Evolutionary conservation across 768 basidiomycete genomes (phyloP).

Genomic region (Clitopilus hobsonii): DNA sequence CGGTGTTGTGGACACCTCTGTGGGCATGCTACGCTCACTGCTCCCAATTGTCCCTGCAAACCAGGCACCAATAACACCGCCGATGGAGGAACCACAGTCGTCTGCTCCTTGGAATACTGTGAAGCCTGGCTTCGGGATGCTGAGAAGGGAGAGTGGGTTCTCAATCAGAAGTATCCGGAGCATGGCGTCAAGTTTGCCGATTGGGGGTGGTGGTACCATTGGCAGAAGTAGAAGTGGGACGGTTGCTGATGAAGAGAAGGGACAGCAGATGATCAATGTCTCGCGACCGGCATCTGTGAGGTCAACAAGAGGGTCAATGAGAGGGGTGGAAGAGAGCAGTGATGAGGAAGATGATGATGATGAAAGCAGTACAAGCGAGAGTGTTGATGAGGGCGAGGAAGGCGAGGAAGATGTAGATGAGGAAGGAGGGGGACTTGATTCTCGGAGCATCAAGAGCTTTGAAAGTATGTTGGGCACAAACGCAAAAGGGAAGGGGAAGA

Average conservation of each 20-base stretch:
- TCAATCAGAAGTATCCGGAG: slow-evolving; percentile 82
- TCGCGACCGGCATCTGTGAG: slow-evolving; percentile 36
- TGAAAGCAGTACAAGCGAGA: slow-evolving; percentile 18
- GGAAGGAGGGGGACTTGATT: slow-evolving; percentile 40
- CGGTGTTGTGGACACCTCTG: slow-evolving; percentile 88
- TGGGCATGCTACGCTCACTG: slow-evolving; percentile 79
- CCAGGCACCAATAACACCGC: slow-evolving; percentile 12
- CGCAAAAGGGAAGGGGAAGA: slow-evolving; percentile 19
- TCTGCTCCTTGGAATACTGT: slow-evolving; percentile 34
- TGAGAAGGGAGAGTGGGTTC: slow-evolving; percentile 68
- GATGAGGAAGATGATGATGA: slow-evolving; percentile 22
- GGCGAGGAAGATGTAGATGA: slow-evolving; percentile 40
- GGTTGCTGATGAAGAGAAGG: slow-evolving; percentile 26
- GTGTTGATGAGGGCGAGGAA: slow-evolving; percentile 30
- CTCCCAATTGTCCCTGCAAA: slow-evolving; percentile 36
- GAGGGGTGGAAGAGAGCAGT: slow-evolving; percentile 24
- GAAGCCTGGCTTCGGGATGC: slow-evolving; percentile 58
- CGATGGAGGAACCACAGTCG: slow-evolving; percentile 9
- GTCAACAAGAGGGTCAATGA: slow-evolving; percentile 14
- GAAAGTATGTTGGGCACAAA: slow-evolving; percentile 74
- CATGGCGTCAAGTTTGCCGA: slow-evolving; percentile 58
- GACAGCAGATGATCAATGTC: slow-evolving; percentile 44
- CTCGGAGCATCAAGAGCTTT: slow-evolving; percentile 80
- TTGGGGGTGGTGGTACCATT: slow-evolving; percentile 20
- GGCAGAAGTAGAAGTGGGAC: background rate